Evolutionary conservation across 2,329 filamentous ascomycete genomes (phyloP).

Genomic region (Cryphonectria parasitica): DNA sequence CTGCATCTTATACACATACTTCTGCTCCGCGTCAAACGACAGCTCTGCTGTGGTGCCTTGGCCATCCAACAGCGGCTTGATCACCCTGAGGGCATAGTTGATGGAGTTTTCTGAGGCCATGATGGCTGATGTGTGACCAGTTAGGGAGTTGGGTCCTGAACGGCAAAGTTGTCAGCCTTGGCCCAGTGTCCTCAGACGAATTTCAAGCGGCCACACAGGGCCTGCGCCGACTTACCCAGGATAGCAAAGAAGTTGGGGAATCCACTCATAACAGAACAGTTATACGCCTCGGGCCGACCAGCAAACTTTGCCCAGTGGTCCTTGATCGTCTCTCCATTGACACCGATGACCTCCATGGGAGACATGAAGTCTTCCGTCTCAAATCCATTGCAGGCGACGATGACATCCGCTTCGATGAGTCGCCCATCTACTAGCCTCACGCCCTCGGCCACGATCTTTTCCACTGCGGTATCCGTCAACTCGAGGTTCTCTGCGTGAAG

Average conservation of each 20-base stretch:
- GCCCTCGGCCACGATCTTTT: constrained; percentile 49
- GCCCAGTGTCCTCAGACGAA: background rate
- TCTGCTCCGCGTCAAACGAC: constrained; percentile 40
- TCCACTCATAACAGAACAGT: constrained; percentile 58
- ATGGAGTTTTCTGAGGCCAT: constrained; percentile 63
- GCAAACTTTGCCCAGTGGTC: constrained; percentile 62
- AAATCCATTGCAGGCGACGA: constrained; percentile 66
- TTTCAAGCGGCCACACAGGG: background rate
- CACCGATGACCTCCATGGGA: constrained; percentile 56
- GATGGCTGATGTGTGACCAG: constrained; percentile 57
- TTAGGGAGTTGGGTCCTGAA: constrained; percentile 61
- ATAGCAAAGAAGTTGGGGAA: constrained; percentile 70
- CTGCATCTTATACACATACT: constrained; percentile 41
- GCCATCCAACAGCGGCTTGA: constrained; percentile 50
- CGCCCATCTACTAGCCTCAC: constrained; percentile 42
- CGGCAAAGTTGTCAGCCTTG: background rate
- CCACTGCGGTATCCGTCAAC: constrained; percentile 52
- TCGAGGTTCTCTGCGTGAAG: constrained; percentile 54
- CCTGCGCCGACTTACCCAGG: constrained; percentile 44
- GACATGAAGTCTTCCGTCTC: constrained; percentile 58
- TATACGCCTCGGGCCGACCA: constrained; percentile 63
- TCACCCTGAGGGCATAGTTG: constrained; percentile 62
- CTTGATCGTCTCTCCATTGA: constrained; percentile 51
- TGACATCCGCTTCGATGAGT: constrained; percentile 58
- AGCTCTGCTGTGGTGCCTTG: constrained; percentile 39